These are phyloP conservation scores for Peterozyma toletana DNA, from an alignment of 805 yeast genomes.

Conservation along the genomic window DNA sequence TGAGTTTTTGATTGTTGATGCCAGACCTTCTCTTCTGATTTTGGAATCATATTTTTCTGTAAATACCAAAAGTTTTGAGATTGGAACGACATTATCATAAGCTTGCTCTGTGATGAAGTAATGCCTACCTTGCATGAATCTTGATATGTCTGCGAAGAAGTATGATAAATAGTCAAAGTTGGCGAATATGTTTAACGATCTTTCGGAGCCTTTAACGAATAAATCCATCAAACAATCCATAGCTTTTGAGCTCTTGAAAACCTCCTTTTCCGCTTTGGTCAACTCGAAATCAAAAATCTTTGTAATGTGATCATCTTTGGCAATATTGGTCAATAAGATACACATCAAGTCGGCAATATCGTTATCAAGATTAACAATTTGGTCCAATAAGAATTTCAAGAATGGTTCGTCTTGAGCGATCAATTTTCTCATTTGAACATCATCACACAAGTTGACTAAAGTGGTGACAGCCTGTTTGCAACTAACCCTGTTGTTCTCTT, in stretches of 20 bases:
- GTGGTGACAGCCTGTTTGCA: slow-evolving; percentile 71
- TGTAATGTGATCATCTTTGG: slow-evolving; percentile 64
- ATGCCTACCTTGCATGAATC: slow-evolving; percentile 65
- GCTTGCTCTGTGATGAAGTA: slow-evolving; percentile 68
- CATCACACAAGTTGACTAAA: slow-evolving; percentile 77
- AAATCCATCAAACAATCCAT: slow-evolving; percentile 84
- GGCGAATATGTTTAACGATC: slow-evolving; percentile 64
- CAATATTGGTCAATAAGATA: slow-evolving; percentile 78
- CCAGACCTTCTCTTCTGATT: slow-evolving; percentile 85
- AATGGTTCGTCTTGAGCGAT: slow-evolving; percentile 62
- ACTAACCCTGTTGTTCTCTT: slow-evolving; percentile 44
- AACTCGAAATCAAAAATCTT: slow-evolving; percentile 35
- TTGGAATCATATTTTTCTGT: slow-evolving; percentile 74
- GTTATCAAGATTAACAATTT: slow-evolving; percentile 49
- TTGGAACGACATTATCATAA: slow-evolving; percentile 72
- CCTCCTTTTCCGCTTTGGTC: slow-evolving; percentile 29
- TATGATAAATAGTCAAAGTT: slow-evolving; percentile 77
- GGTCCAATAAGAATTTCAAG: slow-evolving; percentile 36
- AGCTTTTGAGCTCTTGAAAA: slow-evolving; percentile 51
- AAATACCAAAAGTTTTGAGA: slow-evolving; percentile 75
- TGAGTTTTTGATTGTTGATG: slow-evolving; percentile 85
- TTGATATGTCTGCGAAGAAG: slow-evolving; percentile 85
- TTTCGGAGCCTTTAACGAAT: slow-evolving; percentile 77
- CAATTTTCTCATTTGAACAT: slow-evolving; percentile 49
- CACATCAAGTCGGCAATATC: slow-evolving; percentile 74